Evolutionary conservation across 2,329 filamentous ascomycete species (phyloP).

Genomic region (Claviceps fusiformis): DNA sequence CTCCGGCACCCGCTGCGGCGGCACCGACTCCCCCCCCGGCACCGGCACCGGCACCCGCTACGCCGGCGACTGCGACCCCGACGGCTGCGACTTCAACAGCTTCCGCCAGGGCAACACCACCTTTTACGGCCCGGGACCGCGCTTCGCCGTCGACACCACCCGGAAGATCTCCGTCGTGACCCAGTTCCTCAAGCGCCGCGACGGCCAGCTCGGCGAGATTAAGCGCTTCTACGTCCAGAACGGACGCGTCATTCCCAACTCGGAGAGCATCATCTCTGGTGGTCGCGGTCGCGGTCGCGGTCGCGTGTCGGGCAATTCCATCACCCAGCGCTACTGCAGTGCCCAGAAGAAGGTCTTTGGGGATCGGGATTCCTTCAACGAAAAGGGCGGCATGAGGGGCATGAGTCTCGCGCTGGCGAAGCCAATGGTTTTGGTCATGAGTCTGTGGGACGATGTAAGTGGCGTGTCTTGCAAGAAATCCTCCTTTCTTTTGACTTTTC

Average conservation of each 20-base stretch:
- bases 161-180: constrained; percentile 52
- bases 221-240: constrained; percentile 53
- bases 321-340: constrained; percentile 46
- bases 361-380: constrained; percentile 38
- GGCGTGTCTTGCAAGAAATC: too few species aligned
- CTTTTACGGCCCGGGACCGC: constrained; percentile 46
- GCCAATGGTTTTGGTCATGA: constrained; percentile 36
- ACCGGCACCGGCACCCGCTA: constrained; percentile 29
- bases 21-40: constrained; percentile 28
- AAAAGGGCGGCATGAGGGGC: constrained; percentile 41
- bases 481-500: neutral
- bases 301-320: constrained; percentile 25
- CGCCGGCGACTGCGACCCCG: constrained; percentile 49
- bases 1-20: constrained; percentile 36
- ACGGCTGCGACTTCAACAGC: constrained; percentile 58
- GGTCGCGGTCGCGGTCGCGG: neutral
- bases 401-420: constrained; percentile 35
- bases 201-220: constrained; percentile 45
- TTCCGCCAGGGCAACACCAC: constrained; percentile 50
- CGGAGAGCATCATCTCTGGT: constrained; percentile 10
- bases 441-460: constrained; percentile 45
- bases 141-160: constrained; percentile 44
- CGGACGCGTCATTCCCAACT: constrained; percentile 35
- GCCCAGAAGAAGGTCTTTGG: constrained; percentile 44
- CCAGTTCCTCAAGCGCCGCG: constrained; percentile 39